Conservation (phyloP, 2,329 filamentous ascomycete genomes). For the Cordyceps javanica region DNA sequence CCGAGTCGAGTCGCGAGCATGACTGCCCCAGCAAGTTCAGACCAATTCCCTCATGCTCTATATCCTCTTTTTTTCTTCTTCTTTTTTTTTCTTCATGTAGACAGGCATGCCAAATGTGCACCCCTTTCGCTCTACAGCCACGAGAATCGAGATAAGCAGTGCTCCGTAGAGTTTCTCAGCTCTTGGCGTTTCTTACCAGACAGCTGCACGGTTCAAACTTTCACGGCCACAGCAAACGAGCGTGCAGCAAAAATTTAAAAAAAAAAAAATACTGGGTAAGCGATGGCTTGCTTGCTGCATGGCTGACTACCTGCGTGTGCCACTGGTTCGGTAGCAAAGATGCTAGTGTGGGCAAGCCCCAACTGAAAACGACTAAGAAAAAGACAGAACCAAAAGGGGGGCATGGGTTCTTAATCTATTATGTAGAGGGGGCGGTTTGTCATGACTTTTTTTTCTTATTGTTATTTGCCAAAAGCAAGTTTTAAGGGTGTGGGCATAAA, state of each 20-base stretch:
- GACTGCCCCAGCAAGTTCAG: too few species aligned
- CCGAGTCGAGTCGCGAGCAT: background rate
- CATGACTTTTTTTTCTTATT: background rate
- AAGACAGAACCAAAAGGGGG: too few species aligned
- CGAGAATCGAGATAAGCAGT: too few species aligned
- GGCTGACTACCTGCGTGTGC: slow-evolving; percentile 7
- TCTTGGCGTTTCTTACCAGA: background rate
- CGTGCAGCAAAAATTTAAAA: background rate
- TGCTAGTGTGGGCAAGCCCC: slow-evolving; percentile 1
- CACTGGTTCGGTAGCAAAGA: background rate
- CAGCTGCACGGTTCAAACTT: background rate
- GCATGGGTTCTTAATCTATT: background rate
- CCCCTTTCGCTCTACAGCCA: too few species aligned
- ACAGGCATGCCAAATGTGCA: too few species aligned
- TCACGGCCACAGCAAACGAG: background rate
- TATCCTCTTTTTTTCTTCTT: background rate
- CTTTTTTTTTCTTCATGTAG: background rate
- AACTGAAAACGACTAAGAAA: background rate
- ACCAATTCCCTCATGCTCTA: too few species aligned
- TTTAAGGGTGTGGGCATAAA: background rate
- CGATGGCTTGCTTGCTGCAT: background rate
- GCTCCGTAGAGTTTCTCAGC: too few species aligned
- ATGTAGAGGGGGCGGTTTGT: too few species aligned
- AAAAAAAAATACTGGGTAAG: too few species aligned
- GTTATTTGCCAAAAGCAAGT: background rate